Percentiles rank a stretch among this genome's conserved stretches.
Conservation (phyloP, 148 eudicot species). For the Vaccinium corymbosum region DNA sequence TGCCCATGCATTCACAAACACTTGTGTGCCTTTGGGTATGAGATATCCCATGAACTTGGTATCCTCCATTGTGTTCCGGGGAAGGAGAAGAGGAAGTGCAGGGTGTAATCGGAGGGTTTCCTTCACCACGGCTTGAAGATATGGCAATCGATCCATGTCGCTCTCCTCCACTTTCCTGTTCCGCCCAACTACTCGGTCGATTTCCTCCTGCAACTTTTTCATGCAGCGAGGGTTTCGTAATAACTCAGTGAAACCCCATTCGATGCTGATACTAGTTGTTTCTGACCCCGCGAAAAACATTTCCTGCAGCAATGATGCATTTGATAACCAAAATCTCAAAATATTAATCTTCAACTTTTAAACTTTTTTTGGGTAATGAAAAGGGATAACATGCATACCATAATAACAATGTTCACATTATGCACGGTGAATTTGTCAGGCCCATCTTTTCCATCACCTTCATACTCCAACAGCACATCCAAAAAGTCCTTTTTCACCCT, state of each 20-base stretch:
- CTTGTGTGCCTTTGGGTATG: constrained; percentile 13
- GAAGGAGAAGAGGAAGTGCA: not conserved
- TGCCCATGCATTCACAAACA: constrained; percentile 11
- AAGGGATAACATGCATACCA: constrained; percentile 6
- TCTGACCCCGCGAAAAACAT: constrained; percentile 10
- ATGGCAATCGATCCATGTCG: constrained; percentile 4
- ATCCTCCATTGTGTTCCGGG: constrained; percentile 14
- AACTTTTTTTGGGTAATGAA: not conserved
- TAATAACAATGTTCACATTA: constrained; percentile 7
- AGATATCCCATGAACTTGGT: constrained; percentile 4
- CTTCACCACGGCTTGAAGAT: constrained; percentile 11
- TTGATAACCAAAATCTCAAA: not conserved
- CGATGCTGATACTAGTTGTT: not conserved
- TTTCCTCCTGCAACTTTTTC: not conserved
- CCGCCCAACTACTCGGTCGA: not conserved
- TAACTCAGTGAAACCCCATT: constrained; percentile 10
- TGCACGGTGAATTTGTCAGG: constrained; percentile 5
- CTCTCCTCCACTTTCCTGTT: constrained; percentile 15
- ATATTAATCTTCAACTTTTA: not conserved
- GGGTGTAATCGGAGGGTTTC: constrained; percentile 14
- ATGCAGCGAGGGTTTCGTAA: not conserved
- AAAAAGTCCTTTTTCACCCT: constrained; percentile 3
- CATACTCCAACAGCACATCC: constrained; percentile 16
- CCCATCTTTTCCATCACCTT: constrained; percentile 20
- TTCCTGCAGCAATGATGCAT: not conserved